These are phyloP conservation scores for Starmerella riodocensis DNA, from an alignment of 805 yeast genomes.

Conservation along the genomic window DNA sequence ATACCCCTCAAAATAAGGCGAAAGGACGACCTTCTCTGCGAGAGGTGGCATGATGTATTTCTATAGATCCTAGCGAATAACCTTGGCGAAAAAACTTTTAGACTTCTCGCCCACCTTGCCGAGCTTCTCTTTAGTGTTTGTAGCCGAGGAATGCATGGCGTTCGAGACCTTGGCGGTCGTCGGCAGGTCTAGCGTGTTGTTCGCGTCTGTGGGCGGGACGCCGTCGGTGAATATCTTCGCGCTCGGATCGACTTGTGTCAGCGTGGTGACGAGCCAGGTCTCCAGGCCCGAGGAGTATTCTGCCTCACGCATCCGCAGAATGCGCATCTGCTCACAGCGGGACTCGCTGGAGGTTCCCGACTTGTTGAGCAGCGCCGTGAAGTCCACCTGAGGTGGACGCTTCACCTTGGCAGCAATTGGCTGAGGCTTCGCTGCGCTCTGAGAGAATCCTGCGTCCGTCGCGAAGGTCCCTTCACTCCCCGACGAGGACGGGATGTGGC, in stretches of 20 bases:
- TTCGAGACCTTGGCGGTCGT: conserved; percentile 22
- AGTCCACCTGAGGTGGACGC: conserved; percentile 27
- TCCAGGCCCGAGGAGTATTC: conserved; percentile 27
- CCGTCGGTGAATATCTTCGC: conserved; percentile 22
- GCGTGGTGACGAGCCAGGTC: conserved; percentile 25
- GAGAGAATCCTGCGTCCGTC: not conserved
- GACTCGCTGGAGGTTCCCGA: conserved; percentile 21
- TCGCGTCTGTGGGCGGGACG: conserved; percentile 22
- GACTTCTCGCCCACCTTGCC: conserved; percentile 27
- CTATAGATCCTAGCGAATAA: conserved; percentile 16
- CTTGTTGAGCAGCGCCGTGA: conserved; percentile 23
- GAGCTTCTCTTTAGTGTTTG: conserved; percentile 23
- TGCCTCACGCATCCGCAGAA: conserved; percentile 24
- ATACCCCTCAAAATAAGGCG: no score
- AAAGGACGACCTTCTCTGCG: no score
- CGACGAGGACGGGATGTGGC: no score
- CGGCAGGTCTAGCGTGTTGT: conserved; percentile 16
- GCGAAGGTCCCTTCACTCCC: not conserved
- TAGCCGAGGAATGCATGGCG: conserved; percentile 17
- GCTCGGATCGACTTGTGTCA: conserved; percentile 5
- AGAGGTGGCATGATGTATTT: no score
- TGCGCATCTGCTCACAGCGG: conserved; percentile 23
- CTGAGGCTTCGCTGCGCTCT: no score
- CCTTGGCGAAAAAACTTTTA: conserved; percentile 26
- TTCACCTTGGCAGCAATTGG: conserved; percentile 19